Evolutionary conservation across 257 asterid genomes (phyloP), one percentile per base, ranked within the genome.

Genomic region (Mentha longifolia): DNA sequence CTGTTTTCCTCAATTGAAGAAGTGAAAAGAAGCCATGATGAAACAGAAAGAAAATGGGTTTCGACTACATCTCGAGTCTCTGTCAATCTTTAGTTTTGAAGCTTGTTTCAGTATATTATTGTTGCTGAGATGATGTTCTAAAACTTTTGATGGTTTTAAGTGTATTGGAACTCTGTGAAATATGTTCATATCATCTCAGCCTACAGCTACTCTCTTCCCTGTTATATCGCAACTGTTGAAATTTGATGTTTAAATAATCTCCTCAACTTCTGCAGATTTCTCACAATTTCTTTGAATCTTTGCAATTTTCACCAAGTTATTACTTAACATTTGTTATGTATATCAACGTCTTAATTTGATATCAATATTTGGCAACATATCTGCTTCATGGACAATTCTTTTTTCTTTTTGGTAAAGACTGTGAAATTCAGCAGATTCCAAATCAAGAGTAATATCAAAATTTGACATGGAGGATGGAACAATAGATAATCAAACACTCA

Each of bases 1-100:
- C 35, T 89, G 96, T 72, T 89, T 89, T 65, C 90, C 96, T 76
- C 95, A 89, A 76, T 92, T 89, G 41, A 81, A 89, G 86, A 85
- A 80, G 58, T 85, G 89, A 89, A 20, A 3, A 25, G 42, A 14
- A 15, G 42, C 12, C 5, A 2, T 3, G 59, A 35, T 59, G 42
- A 49, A 28, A 42, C 25, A 33, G 35, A 49, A 22, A 43, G 6
- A 43, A 14, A 43, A 42, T 52, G 75, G 77, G 72, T 72, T 75
- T 72, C 84, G 54, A 62, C 76, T 51, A 50, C 64, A 65, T 68
- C 73, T 81, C 61, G 20, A 52, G 54, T 76, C 83, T 76, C 83
- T 79, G 80, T 74, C 75, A 72, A 58, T 70, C 68, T 78, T 74
- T 31, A 64, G 82, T 67, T 35, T 77, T 80, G 74, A 80, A 77